Percentiles rank a stretch among this genome's conserved stretches.
Evolutionary conservation across 2,329 filamentous ascomycete genomes (phyloP).

Genomic region (Clarireedia paspali): DNA sequence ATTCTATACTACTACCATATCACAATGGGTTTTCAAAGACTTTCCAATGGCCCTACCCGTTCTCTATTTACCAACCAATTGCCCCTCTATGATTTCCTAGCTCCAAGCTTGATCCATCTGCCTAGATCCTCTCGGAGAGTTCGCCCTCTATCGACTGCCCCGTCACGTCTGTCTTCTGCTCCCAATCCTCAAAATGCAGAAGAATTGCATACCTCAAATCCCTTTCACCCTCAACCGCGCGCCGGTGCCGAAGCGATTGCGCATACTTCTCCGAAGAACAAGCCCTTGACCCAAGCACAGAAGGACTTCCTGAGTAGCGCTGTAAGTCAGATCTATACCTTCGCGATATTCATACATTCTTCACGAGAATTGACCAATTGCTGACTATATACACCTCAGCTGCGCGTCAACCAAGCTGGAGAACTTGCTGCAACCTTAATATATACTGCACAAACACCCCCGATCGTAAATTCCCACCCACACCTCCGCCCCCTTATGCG

Average conservation of each 20-base stretch:
- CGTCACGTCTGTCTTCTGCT: background rate
- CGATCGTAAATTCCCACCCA: conserved; percentile 71
- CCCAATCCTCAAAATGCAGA: background rate
- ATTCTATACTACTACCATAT: too few relatives aligned
- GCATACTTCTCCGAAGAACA: background rate
- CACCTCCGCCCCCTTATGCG: conserved; percentile 86
- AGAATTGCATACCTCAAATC: background rate
- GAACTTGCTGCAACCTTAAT: conserved; percentile 96
- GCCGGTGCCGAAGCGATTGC: background rate
- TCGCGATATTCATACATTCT: background rate
- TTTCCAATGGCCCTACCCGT: conserved; percentile 11
- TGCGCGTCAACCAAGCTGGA: conserved; percentile 95
- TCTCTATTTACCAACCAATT: conserved; percentile 7
- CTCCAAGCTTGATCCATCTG: conserved; percentile 28
- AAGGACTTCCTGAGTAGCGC: conserved; percentile 69
- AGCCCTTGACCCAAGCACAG: conserved; percentile 60
- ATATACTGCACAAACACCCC: conserved; percentile 80
- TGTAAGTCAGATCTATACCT: conserved; percentile 34
- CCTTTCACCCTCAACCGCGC: background rate
- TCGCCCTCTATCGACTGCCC: conserved; percentile 19
- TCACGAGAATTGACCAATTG: background rate
- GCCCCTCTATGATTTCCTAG: conserved; percentile 33
- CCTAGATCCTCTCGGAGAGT: conserved; percentile 12
- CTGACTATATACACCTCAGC: conserved; percentile 33
- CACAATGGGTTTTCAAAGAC: background rate